A percentile compares a stretch with the other conserved stretches of the same genome.
phyloP scores from a whole-genome alignment of 2,329 filamentous ascomycete species.

The Xylariaceae sp. region DNA sequence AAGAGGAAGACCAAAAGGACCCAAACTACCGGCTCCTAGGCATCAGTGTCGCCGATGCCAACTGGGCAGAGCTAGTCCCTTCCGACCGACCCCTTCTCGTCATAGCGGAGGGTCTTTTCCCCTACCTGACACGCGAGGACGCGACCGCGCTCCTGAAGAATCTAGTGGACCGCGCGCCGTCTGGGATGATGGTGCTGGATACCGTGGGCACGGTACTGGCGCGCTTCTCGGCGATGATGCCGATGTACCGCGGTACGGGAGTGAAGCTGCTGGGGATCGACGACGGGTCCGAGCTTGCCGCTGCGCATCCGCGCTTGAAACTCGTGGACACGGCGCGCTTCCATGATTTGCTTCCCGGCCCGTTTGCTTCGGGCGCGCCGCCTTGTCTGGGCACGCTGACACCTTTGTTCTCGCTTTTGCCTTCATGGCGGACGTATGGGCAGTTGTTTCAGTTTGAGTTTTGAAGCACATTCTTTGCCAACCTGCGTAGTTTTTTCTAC shows the following conservation, averaged over 20 bases:
- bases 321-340: conserved; percentile 12
- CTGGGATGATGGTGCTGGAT: conserved; percentile 13
- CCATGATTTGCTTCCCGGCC: conserved; percentile 10
- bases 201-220: conserved; percentile 10
- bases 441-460: conserved; percentile 15
- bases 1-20: neutral
- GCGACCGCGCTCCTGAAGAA: conserved; percentile 16
- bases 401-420: conserved; percentile 12
- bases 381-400: conserved; percentile 11
- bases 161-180: conserved; percentile 7
- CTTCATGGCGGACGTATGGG: conserved; percentile 13
- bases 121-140: conserved; percentile 20
- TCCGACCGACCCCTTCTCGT: conserved; percentile 19
- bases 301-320: conserved; percentile 2
- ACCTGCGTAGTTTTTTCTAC: too few species aligned
- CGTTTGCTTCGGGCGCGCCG: conserved; percentile 10
- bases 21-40: conserved; percentile 5
- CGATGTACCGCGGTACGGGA: conserved; percentile 9
- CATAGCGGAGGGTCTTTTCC: conserved; percentile 24
- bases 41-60: conserved; percentile 18
- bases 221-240: conserved; percentile 9
- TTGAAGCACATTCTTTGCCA: neutral
- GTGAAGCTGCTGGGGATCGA: conserved; percentile 17
- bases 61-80: conserved; percentile 21
- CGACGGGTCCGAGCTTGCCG: conserved; percentile 12